Base-by-base conservation (phyloP, 345 rosid species). In the Litchi chinensis region DNA sequence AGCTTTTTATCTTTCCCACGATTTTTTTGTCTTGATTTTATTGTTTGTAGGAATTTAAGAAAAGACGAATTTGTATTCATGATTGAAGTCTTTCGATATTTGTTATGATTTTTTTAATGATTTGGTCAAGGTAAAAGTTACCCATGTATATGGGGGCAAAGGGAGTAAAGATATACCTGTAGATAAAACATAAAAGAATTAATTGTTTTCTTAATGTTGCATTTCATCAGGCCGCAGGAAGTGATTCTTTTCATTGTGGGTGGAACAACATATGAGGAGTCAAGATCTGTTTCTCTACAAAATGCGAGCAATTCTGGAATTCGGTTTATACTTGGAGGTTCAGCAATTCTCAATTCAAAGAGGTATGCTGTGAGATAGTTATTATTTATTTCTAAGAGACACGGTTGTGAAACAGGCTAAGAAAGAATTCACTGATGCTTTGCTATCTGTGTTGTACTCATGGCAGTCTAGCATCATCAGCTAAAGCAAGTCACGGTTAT, bases 241-340 rank as follows among this genome's bases (percentile, higher is more conserved):
- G 98, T 94, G 82, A 78, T 94, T 71, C 88, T 96, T 48, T 96
- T 96, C 80, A 78, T 96, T 86, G 95, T 96, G 48, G 99, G 99
- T 24, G 99, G 99, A 69, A 94, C 98, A 73, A 96, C 98, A 15
- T 94, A 94, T 74, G 99, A 94, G 86, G 99, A 96, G 83, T 87
- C 99, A 5, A 97, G 95, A 12, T 82, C 88, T 65, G 93, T 94
- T 80, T 93, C 98, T 70, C 82, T 91, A 46, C 97, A 87, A 75
- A 96, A 96, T 76, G 92, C 94, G 40, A 89, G 83, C 82, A 93
- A 88, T 85, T 73, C 91, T 21, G 98, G 98, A 71, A 81, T 93
- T 83, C 97, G 98, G 68, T 96, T 94, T 78, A 84, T 94, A 43
- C 95, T 94, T 13, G 99, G 98, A 15, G 98, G 98, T 32, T 85